Percentiles rank a stretch among this genome's conserved stretches.
Conservation (phyloP, 1,284 basidiomycete species). For the Mycena citricolor region DNA sequence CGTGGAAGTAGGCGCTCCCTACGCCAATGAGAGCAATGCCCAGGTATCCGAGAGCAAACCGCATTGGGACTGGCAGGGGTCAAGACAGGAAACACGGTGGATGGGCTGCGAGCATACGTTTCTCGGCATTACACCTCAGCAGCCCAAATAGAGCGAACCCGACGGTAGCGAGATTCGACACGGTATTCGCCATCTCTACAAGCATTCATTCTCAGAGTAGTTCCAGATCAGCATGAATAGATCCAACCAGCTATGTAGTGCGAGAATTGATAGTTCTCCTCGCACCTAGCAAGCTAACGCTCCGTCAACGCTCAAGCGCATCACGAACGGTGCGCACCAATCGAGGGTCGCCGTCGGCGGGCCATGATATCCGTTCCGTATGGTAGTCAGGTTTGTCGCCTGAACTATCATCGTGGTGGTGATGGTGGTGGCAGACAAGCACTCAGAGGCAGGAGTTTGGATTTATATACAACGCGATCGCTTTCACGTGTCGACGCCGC, state of each 20-base stretch:
- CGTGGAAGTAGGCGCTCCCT: conserved; percentile 69
- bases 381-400: too few species aligned
- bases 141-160: conserved; percentile 37
- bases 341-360: conserved; percentile 67
- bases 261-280: conserved; percentile 73
- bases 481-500: too few species aligned
- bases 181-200: conserved; percentile 59
- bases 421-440: too few species aligned
- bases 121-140: too few species aligned
- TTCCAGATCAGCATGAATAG: not conserved
- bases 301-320: too few species aligned
- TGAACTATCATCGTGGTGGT: too few species aligned
- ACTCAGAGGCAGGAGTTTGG: too few species aligned
- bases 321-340: too few species aligned
- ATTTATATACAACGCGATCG: too few species aligned
- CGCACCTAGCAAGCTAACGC: too few species aligned
- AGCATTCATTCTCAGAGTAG: not conserved
- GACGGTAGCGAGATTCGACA: conserved; percentile 62
- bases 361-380: conserved; percentile 48
- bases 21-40: conserved; percentile 60
- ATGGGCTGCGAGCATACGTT: too few species aligned
- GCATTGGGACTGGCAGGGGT: conserved; percentile 44
- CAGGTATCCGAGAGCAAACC: conserved; percentile 55
- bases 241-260: conserved; percentile 50
- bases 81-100: too few species aligned